Evolutionary conservation across 805 yeast species (phyloP).

Genomic region (Zygoascus ofunaensis): DNA sequence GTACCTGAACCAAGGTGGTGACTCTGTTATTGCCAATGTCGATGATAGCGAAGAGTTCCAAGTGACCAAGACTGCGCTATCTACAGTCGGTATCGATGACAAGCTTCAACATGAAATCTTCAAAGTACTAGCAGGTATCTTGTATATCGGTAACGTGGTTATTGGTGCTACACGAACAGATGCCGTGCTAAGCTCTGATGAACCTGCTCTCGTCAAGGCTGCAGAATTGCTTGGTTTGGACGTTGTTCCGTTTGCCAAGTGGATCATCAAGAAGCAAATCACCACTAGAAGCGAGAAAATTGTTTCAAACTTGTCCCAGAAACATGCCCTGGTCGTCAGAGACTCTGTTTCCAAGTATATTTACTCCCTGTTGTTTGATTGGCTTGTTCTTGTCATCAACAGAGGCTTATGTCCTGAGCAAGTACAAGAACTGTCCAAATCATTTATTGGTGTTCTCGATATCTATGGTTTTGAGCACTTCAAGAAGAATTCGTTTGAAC

Average conservation of each 20-base stretch:
- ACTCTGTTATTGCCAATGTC: conserved; percentile 55
- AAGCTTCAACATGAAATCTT: conserved; percentile 59
- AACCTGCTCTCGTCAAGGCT: conserved; percentile 73
- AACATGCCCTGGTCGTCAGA: conserved; percentile 82
- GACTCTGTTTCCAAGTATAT: conserved; percentile 96
- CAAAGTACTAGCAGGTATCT: conserved; percentile 72
- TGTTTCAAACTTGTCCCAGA: conserved; percentile 67
- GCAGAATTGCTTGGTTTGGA: conserved; percentile 79
- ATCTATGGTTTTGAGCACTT: conserved; percentile 97
- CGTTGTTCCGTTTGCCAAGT: conserved; percentile 64
- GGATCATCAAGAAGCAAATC: conserved; percentile 90
- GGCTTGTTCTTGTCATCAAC: conserved; percentile 85
- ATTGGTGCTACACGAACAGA: conserved; percentile 77
- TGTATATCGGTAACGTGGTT: conserved; percentile 89
- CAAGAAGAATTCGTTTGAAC: conserved; percentile 89
- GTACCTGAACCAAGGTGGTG: conserved; percentile 87
- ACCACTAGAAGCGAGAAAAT: conserved; percentile 89
- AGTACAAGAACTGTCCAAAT: conserved; percentile 46
- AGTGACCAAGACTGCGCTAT: conserved; percentile 67
- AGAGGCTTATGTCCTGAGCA: conserved; percentile 71
- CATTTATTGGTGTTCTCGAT: conserved; percentile 94
- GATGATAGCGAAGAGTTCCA: conserved; percentile 75
- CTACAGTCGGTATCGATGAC: conserved; percentile 62
- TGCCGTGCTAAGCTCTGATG: conserved; percentile 75
- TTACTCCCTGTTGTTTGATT: conserved; percentile 85